phyloP scores from a whole-genome alignment of 768 basidiomycete genomes.

The Leccinellum luteum region DNA sequence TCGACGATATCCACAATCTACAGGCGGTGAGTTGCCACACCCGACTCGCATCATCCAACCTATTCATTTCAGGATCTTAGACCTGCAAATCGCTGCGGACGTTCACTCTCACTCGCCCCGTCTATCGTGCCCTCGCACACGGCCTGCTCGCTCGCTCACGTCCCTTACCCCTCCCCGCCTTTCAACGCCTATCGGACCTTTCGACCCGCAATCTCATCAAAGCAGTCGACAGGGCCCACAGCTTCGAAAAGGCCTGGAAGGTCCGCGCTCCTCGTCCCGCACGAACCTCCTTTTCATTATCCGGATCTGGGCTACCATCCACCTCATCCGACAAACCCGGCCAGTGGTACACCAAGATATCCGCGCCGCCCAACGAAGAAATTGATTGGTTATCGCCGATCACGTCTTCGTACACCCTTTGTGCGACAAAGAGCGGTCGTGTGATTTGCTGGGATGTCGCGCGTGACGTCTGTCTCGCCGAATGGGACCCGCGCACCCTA shows the following conservation, averaged over 20 bases:
- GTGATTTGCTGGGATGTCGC: slow-evolving; percentile 78
- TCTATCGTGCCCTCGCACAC: slow-evolving; percentile 63
- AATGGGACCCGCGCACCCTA: slow-evolving; percentile 57
- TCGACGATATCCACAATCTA: slow-evolving; percentile 57
- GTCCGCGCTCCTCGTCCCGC: slow-evolving; percentile 55
- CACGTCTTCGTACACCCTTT: slow-evolving; percentile 73
- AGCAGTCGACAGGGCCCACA: slow-evolving; percentile 60
- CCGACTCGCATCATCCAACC: not conserved
- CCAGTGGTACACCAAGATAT: slow-evolving; percentile 67
- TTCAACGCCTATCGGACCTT: slow-evolving; percentile 65
- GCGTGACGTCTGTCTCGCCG: slow-evolving; percentile 56
- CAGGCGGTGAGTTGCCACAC: slow-evolving; percentile 51
- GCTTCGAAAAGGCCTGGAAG: slow-evolving; percentile 62
- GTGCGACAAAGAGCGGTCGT: slow-evolving; percentile 71
- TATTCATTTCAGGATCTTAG: slow-evolving; percentile 32
- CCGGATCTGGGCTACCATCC: slow-evolving; percentile 17
- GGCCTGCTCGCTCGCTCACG: slow-evolving; percentile 64
- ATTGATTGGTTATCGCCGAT: slow-evolving; percentile 79
- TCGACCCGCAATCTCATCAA: slow-evolving; percentile 58
- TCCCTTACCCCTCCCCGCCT: slow-evolving; percentile 65
- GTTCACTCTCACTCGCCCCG: slow-evolving; percentile 62
- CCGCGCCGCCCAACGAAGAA: slow-evolving; percentile 63
- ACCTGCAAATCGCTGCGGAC: slow-evolving; percentile 60
- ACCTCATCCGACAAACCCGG: slow-evolving; percentile 23
- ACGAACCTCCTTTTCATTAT: slow-evolving; percentile 27